A percentile compares a stretch with the other conserved stretches of the same genome.
Evolutionary conservation across 129 eudicot species (phyloP).

Genomic region (Tagetes patula): DNA sequence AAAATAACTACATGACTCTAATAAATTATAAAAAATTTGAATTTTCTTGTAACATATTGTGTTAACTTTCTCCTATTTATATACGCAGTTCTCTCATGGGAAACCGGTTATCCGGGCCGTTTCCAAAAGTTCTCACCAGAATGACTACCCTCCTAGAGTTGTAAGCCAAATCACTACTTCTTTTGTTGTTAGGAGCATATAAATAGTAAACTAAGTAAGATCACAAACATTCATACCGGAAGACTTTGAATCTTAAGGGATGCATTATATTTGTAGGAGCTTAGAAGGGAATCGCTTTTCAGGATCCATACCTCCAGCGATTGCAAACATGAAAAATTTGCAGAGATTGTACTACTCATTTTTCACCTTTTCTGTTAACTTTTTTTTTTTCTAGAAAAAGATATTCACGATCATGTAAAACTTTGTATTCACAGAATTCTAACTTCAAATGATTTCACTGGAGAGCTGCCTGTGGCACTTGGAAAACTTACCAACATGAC

Average conservation of each 20-base stretch:
- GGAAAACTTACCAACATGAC: constrained; percentile 61
- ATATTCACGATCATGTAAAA: constrained; percentile 16
- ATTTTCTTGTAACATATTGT: background rate
- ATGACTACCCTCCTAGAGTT: constrained; percentile 59
- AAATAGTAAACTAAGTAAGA: background rate
- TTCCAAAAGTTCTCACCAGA: constrained; percentile 67
- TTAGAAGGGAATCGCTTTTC: constrained; percentile 73
- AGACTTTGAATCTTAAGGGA: constrained; percentile 15
- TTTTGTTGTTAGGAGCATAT: constrained; percentile 17
- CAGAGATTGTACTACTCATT: constrained; percentile 51
- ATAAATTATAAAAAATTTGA: background rate
- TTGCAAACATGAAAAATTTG: constrained; percentile 58
- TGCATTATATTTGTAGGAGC: constrained; percentile 56
- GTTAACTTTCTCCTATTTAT: constrained; percentile 14
- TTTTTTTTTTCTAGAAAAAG: background rate
- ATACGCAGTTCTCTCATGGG: constrained; percentile 87
- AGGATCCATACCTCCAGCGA: constrained; percentile 62
- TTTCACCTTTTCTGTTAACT: constrained; percentile 28
- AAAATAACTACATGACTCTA: constrained; percentile 2
- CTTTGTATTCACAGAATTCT: constrained; percentile 48
- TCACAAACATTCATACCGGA: background rate
- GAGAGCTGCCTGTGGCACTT: constrained; percentile 61
- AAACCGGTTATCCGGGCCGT: constrained; percentile 71
- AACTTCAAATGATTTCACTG: constrained; percentile 70
- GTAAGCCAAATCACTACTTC: constrained; percentile 44